Conservation (phyloP, 257 asterid species). For the Nicotiana tomentosiformis region DNA sequence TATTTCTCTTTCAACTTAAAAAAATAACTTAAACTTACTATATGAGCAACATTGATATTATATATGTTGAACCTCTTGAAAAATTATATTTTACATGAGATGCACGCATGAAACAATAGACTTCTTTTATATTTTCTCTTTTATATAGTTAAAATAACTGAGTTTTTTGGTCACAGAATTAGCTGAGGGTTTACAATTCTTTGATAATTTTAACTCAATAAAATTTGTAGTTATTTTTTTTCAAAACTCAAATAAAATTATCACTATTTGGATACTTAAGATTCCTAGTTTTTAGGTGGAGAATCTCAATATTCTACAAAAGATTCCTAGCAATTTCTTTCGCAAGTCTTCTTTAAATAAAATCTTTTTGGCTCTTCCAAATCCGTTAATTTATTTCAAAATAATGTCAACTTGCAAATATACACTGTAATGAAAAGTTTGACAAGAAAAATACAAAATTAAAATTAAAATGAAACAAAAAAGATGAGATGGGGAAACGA, state of each 20-base stretch:
- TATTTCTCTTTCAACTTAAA: no score
- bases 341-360: not conserved
- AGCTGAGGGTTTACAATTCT: not conserved
- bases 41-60: no score
- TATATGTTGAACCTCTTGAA: no score
- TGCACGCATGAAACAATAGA: not conserved
- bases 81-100: not conserved
- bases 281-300: not conserved
- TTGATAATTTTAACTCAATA: not conserved
- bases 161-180: not conserved
- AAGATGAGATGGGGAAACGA: no score
- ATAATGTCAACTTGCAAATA: not conserved
- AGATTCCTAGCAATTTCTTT: not conserved
- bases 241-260: not conserved
- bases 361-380: not conserved
- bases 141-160: not conserved
- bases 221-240: not conserved
- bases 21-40: no score
- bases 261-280: not conserved
- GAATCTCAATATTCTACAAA: not conserved
- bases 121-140: no score
- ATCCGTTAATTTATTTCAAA: not conserved
- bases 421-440: not conserved
- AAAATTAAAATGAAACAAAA: not conserved
- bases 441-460: not conserved